Percentiles rank a stretch among this genome's conserved stretches.
Evolutionary conservation across 208 protist species (phyloP).

Genomic region (Wallacemonas sp.): DNA sequence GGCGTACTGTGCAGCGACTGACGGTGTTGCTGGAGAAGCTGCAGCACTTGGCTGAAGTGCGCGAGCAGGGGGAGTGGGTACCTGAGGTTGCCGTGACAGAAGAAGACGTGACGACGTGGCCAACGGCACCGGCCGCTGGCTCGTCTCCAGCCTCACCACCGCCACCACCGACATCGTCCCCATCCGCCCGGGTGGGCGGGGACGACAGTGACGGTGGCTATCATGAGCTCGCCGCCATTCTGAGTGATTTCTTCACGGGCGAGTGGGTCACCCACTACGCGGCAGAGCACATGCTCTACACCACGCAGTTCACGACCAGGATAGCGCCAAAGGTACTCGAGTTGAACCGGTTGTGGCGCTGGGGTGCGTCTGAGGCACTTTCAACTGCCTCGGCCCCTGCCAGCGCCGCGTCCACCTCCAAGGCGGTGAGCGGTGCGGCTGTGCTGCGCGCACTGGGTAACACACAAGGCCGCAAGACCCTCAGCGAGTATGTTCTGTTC

Average conservation of each 20-base stretch:
- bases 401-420: neutral
- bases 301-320: slow-evolving; percentile 56
- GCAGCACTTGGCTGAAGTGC: slow-evolving; percentile 12
- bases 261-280: slow-evolving; percentile 58
- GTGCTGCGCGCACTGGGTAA: slow-evolving; percentile 13
- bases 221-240: slow-evolving; percentile 25
- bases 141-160: neutral
- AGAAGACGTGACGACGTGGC: neutral
- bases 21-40: slow-evolving; percentile 35
- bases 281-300: slow-evolving; percentile 83
- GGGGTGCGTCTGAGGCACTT: slow-evolving; percentile 1
- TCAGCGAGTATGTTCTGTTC: slow-evolving; percentile 28
- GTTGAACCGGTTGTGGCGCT: slow-evolving; percentile 52
- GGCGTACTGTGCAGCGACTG: slow-evolving; percentile 23
- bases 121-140: neutral
- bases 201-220: slow-evolving; percentile 14
- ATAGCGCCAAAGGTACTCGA: slow-evolving; percentile 52
- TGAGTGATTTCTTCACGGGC: slow-evolving; percentile 37
- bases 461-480: slow-evolving; percentile 9
- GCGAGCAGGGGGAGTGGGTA: neutral
- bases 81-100: neutral
- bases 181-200: neutral
- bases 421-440: neutral
- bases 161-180: too few relatives aligned
- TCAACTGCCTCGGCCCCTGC: neutral